Conservation (phyloP, 2,329 filamentous ascomycete genomes). For the Elsinoe necatrix region DNA sequence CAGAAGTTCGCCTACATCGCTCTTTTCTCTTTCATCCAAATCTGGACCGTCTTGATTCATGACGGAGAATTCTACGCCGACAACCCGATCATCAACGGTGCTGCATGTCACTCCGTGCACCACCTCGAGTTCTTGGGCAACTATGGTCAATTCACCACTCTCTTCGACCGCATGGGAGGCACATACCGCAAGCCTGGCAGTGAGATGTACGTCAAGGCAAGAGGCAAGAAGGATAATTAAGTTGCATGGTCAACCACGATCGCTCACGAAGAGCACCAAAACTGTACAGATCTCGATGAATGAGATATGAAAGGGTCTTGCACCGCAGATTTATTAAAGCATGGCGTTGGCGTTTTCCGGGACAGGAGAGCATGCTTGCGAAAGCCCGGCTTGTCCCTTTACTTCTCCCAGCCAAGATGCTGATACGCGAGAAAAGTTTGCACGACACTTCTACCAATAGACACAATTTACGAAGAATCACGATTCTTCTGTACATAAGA, state of each 20-base stretch:
- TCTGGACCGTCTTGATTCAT: constrained; percentile 95
- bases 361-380: neutral
- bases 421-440: neutral
- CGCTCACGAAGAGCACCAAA: neutral
- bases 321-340: neutral
- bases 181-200: constrained; percentile 67
- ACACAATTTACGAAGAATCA: constrained; percentile 6
- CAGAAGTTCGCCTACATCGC: constrained; percentile 82
- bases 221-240: constrained; percentile 13
- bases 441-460: neutral
- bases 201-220: constrained; percentile 14
- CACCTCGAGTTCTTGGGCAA: constrained; percentile 85
- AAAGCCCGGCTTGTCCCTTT: neutral
- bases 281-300: neutral
- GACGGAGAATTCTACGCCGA: constrained; percentile 92
- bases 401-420: neutral
- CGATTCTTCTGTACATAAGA: neutral
- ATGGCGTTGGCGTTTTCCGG: constrained; percentile 6
- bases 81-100: constrained; percentile 85
- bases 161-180: constrained; percentile 81
- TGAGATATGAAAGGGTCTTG: neutral
- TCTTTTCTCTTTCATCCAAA: constrained; percentile 86
- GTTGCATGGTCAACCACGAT: neutral
- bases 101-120: constrained; percentile 88
- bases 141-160: constrained; percentile 87